Evolutionary conservation across 805 yeast genomes (phyloP), one percentile per base, ranked within the genome.

Genomic region (Lachancea quebecensis): DNA sequence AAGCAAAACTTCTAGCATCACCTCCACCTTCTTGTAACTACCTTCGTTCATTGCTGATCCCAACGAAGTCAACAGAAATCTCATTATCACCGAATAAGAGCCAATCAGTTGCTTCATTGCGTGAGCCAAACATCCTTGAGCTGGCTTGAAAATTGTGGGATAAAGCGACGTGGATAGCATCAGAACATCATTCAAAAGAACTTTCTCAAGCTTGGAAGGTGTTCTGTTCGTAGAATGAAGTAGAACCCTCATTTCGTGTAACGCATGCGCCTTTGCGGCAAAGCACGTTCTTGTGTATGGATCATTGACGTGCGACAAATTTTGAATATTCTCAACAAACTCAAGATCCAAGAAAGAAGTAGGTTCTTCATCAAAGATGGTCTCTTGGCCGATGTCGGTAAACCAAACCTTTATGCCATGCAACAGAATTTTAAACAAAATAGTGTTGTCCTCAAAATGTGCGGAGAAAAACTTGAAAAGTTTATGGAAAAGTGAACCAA

Each of bases 301-400:
- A 48, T 82, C 80, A 5, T 78, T 67, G 16, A 78, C 62, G 37
- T 85, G 79, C 4, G 82, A 75, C 4, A 85, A 66, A n/a, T 77
- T 70, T 56, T 84, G 90, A 9, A 79, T 68, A 33, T 74, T 73
- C 38, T 75, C 75, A 44, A 82, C 69, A 55, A 75, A 79, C 0
- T 73, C 70, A 47, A 79, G 77, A 39, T 78, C 77, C 30, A 82
- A 69, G 32, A 68, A 67, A 4, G 81, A 61, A 28, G 67, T 75
- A 38, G 79, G 81, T 47, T 79, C 77, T 3, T 74, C 67, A 35
- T 74, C 80, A 41, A 81, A 73, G 0, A 82, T 63, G 10, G 83
- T 68, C 52, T 86, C 95, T 45, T 77, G 73, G 1, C 95, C 95
- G 21, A 83, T 82, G 57, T 88, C 93, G 21, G 83, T 71, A 53